A percentile compares a stretch with the other conserved stretches of the same genome.
phyloP scores from a whole-genome alignment of 2,329 filamentous ascomycete species.

The Aspergillus texensis region DNA sequence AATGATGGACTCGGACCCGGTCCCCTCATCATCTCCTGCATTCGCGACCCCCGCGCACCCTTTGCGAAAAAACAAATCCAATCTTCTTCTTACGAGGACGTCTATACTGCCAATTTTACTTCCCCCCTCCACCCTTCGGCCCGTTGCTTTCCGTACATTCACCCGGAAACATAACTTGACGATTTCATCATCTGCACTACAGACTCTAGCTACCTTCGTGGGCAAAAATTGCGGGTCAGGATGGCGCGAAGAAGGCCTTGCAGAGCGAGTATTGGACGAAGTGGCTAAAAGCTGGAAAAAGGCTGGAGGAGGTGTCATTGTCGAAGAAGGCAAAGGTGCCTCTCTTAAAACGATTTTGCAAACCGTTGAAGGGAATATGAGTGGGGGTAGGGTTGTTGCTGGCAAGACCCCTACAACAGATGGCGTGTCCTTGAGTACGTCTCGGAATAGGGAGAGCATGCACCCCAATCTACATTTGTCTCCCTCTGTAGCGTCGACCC shows the following conservation, averaged over 20 bases:
- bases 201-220: conserved; percentile 84
- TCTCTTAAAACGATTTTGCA: conserved; percentile 78
- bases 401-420: conserved; percentile 50
- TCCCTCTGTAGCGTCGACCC: conserved; percentile 31
- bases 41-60: conserved; percentile 87
- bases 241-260: conserved; percentile 94
- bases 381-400: conserved; percentile 63
- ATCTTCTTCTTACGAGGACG: conserved; percentile 55
- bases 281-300: conserved; percentile 91
- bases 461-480: conserved; percentile 45
- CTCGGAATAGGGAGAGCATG: conserved; percentile 50
- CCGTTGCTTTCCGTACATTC: conserved; percentile 90
- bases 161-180: conserved; percentile 98
- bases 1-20: conserved; percentile 53
- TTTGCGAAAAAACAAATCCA: conserved; percentile 51
- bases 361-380: conserved; percentile 84
- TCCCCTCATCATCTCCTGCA: conserved; percentile 86
- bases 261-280: conserved; percentile 90
- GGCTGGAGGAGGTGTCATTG: conserved; percentile 83
- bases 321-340: conserved; percentile 73
- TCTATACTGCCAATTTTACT: conserved; percentile 86
- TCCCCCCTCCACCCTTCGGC: conserved; percentile 81
- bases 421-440: conserved; percentile 21
- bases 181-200: conserved; percentile 81
- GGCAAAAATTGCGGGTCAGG: conserved; percentile 91